Base-by-base conservation (phyloP, 2,329 filamentous ascomycete species). In the Coleophoma cylindrospora region DNA sequence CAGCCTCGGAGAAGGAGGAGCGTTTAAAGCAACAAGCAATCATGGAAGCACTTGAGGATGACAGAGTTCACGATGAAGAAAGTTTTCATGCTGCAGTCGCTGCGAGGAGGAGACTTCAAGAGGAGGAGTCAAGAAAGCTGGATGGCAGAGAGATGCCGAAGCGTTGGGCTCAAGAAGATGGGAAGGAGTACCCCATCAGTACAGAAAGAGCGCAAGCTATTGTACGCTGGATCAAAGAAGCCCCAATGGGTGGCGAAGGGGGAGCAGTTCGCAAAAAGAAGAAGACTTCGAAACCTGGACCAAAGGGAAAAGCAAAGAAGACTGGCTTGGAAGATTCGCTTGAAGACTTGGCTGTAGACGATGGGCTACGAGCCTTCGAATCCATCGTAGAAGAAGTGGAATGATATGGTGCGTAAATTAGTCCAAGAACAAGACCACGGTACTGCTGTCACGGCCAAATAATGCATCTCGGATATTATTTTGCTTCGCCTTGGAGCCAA, bases 161-260 rank as follows among this genome's bases (percentile, higher is more conserved):
- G 59, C 70, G 80, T 9, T 86, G 81, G 81, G 76, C 79, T 5
- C 75, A 81, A 50, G 83, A 86, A 47, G 80, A 85, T 52, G 79
- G 77, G 1, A 81, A 80, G 59, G 85, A 89, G 56, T 87, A 87
- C 63, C 80, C 81, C 2, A 82, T 89, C 55, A 74, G 78, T 15
- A 88, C 86, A 1, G 84, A 87, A 55, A 76, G 88, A 19, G 87
- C 87, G 0, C 76, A 81, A 44, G 78, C 80, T 15, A 81, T 92
- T 51, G 79, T 83, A 1, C 70, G 79, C 40, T 94, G 89, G 88
- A 78, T 92, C 19, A 69, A 70, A 45, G 75, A 84, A 51, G 81
- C 79, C 1, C 81, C 79, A 19, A 48, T 63, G 41, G 61, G 65
- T 10, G 59, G 61, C 22, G 62, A 63, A 40, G 52, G 50, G 14